A percentile compares a stretch with the other conserved stretches of the same genome.
phyloP scores from a whole-genome alignment of 2,329 filamentous ascomycete species.

The Blastomyces parvus region DNA sequence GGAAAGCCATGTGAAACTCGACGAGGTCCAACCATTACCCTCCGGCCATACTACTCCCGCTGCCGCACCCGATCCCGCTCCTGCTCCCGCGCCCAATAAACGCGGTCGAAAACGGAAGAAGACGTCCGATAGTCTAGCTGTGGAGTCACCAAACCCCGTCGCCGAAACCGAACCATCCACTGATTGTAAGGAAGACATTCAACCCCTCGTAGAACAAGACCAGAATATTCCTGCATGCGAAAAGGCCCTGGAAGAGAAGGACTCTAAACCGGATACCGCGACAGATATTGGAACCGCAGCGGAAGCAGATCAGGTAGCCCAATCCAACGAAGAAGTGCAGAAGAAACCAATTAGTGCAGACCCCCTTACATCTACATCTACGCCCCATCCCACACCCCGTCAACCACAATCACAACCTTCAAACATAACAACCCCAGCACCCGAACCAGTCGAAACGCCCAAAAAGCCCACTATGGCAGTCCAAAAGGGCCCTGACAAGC shows the following conservation, averaged over 20 bases:
- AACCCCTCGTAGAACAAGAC: conserved; percentile 1
- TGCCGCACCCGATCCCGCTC: conserved; percentile 10
- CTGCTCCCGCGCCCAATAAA: conserved; percentile 31
- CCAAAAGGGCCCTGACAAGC: conserved; percentile 28
- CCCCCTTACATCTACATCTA: neutral
- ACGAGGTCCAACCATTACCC: neutral
- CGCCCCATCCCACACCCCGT: neutral
- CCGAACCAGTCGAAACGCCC: conserved; percentile 8
- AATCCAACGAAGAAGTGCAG: conserved; percentile 6
- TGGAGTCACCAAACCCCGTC: neutral
- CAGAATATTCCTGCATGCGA: neutral
- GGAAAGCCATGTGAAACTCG: conserved; percentile 3
- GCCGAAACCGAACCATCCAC: neutral
- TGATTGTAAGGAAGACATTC: neutral
- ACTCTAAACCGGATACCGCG: neutral
- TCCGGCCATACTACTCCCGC: neutral
- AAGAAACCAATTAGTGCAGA: neutral
- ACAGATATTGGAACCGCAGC: neutral
- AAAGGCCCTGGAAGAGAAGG: neutral
- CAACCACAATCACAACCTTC: neutral
- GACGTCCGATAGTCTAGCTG: conserved; percentile 18
- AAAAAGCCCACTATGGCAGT: conserved; percentile 10
- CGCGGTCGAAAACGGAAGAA: conserved; percentile 36
- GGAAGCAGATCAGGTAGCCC: neutral
- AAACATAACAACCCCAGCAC: neutral